A percentile compares a stretch with the other conserved stretches of the same genome.
Evolutionary conservation across 805 yeast species (phyloP).

Genomic region (Metahyphopichia silvanorum): DNA sequence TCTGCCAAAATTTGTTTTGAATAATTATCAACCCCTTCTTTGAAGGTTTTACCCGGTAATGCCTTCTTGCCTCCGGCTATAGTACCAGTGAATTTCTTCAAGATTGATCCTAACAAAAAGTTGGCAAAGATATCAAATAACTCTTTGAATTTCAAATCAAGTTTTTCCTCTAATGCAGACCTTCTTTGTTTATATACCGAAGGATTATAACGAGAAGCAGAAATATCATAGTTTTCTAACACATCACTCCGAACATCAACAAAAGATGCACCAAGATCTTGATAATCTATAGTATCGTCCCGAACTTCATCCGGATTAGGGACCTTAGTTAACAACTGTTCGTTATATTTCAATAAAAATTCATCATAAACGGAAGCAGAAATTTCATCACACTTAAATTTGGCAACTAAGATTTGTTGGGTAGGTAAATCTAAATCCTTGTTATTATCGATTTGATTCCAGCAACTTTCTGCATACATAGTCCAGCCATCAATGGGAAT

Average conservation of each 20-base stretch:
- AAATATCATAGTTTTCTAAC: slow-evolving; percentile 55
- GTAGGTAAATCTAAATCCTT: slow-evolving; percentile 96
- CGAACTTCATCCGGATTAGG: slow-evolving; percentile 4
- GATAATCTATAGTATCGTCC: slow-evolving; percentile 35
- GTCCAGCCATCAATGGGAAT: slow-evolving; percentile 98
- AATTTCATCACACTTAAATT: slow-evolving; percentile 92
- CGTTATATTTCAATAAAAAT: slow-evolving; percentile 19
- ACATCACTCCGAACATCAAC: slow-evolving; percentile 42
- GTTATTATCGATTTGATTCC: slow-evolving; percentile 92
- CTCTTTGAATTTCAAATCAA: slow-evolving; percentile 28
- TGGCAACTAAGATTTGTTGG: slow-evolving; percentile 91
- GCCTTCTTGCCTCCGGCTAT: not conserved
- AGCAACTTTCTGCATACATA: slow-evolving; percentile 81
- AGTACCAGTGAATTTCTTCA: slow-evolving; percentile 1
- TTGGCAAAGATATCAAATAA: slow-evolving; percentile 34
- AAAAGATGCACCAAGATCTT: slow-evolving; percentile 43
- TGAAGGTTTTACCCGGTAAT: slow-evolving; percentile 7
- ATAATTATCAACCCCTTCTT: slow-evolving; percentile 6
- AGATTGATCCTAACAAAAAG: slow-evolving; percentile 1
- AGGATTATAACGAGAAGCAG: slow-evolving; percentile 73
- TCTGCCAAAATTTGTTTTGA: slow-evolving; percentile 3
- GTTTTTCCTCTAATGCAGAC: slow-evolving; percentile 40
- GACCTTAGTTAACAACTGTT: slow-evolving; percentile 7
- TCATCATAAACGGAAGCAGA: slow-evolving; percentile 37
- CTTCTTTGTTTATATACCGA: slow-evolving; percentile 68